Conservation (phyloP, 768 basidiomycete species). For the Naematelia encephala region DNA sequence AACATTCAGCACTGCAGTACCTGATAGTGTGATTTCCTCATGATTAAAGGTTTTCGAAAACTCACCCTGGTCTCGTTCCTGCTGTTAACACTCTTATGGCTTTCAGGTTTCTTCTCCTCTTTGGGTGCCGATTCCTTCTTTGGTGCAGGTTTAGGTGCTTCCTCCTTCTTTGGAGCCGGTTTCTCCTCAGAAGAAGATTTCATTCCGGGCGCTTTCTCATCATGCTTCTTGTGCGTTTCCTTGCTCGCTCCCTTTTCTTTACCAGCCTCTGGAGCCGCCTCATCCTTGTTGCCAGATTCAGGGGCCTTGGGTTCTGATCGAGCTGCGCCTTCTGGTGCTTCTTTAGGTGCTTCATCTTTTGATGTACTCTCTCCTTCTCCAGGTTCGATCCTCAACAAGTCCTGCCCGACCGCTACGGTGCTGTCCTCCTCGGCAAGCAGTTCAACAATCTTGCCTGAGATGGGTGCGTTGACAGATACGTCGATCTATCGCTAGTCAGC, state of each 20-base stretch:
- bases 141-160: constrained; percentile 25
- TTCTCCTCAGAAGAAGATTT: constrained; percentile 47
- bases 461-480: constrained; percentile 90
- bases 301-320: constrained; percentile 39
- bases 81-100: constrained; percentile 55
- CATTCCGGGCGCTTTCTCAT: constrained; percentile 34
- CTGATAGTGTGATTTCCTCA: not conserved
- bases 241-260: constrained; percentile 44
- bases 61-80: constrained; percentile 81
- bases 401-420: constrained; percentile 91
- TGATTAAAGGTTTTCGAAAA: constrained; percentile 8
- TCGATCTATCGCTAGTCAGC: constrained; percentile 68
- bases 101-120: constrained; percentile 45
- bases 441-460: constrained; percentile 80
- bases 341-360: constrained; percentile 19
- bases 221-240: constrained; percentile 37
- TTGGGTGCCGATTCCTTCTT: constrained; percentile 32
- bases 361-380: constrained; percentile 62
- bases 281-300: constrained; percentile 42
- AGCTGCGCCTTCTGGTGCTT: constrained; percentile 33
- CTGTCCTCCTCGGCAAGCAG: constrained; percentile 86
- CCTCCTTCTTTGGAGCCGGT: constrained; percentile 46
- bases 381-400: constrained; percentile 83
- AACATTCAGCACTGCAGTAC: not conserved
- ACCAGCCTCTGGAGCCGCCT: constrained; percentile 39